Percentiles rank a stretch among this genome's conserved stretches.
Evolutionary conservation across 768 basidiomycete species (phyloP).

Genomic region (Collybia mongolica): DNA sequence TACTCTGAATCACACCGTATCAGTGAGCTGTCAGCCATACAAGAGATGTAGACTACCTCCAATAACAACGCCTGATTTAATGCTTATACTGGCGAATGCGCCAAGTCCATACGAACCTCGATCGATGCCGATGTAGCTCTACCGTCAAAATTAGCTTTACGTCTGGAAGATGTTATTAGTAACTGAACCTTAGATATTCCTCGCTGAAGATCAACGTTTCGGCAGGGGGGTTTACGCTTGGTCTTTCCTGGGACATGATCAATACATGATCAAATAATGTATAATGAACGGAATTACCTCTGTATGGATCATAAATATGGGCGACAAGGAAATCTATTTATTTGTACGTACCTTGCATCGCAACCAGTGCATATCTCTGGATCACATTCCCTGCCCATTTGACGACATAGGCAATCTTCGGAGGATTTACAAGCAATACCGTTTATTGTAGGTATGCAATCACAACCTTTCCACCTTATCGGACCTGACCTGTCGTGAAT

Average conservation of each 20-base stretch:
- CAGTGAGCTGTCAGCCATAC: background rate
- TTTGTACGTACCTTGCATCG: slow-evolving; percentile 34
- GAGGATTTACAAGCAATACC: slow-evolving; percentile 13
- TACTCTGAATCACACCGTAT: slow-evolving; percentile 34
- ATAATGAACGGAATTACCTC: no score
- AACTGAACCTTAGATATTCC: slow-evolving; percentile 16
- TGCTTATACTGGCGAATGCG: slow-evolving; percentile 34
- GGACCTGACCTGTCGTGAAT: slow-evolving; percentile 25
- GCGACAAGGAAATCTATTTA: background rate
- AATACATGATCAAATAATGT: no score
- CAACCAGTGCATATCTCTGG: slow-evolving; percentile 49
- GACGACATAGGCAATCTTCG: slow-evolving; percentile 34
- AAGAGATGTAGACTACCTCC: slow-evolving; percentile 19
- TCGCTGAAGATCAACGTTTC: slow-evolving; percentile 18
- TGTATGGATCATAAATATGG: no score
- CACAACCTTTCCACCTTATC: slow-evolving; percentile 41
- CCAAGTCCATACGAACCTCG: slow-evolving; percentile 40
- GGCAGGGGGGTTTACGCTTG: slow-evolving; percentile 9
- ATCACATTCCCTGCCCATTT: slow-evolving; percentile 43
- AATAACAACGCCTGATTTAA: slow-evolving; percentile 14
- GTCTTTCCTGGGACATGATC: slow-evolving; percentile 10
- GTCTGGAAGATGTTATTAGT: background rate
- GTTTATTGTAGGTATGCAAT: slow-evolving; percentile 23
- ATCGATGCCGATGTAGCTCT: slow-evolving; percentile 22
- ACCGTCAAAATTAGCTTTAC: no score